These are phyloP conservation scores for Phytophthora litchii DNA, from an alignment of 352 stramenopile genomes.

Conservation along the genomic window DNA sequence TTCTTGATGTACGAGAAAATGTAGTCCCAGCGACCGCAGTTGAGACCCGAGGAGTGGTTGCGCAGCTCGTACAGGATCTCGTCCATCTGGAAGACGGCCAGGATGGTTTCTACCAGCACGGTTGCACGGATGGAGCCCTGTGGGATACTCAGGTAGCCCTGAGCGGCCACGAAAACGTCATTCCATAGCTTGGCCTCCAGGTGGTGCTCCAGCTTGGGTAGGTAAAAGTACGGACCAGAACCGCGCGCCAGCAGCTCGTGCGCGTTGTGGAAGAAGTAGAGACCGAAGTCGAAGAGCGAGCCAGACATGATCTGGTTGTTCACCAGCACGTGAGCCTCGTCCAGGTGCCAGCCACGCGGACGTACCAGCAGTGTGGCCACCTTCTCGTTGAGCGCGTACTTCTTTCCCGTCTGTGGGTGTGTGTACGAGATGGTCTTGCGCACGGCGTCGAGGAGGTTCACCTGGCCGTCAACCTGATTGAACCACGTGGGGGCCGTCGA, in stretches of 20 bases:
- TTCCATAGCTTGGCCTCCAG: slow-evolving; percentile 97
- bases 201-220: slow-evolving; percentile 96
- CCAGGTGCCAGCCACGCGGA: slow-evolving; percentile 93
- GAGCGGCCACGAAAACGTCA: slow-evolving; percentile 95
- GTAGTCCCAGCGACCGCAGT: slow-evolving; percentile 98
- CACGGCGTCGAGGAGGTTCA: slow-evolving; percentile 94
- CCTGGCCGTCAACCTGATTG: slow-evolving; percentile 93
- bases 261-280: slow-evolving; percentile 98
- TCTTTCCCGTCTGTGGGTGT: slow-evolving; percentile 69
- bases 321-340: slow-evolving; percentile 94
- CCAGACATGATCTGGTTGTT: slow-evolving; percentile 93
- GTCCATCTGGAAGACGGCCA: slow-evolving; percentile 97
- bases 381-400: slow-evolving; percentile 77
- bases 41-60: slow-evolving; percentile 95
- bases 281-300: slow-evolving; percentile 95
- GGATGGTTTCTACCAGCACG: slow-evolving; percentile 97
- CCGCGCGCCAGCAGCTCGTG: slow-evolving; percentile 84
- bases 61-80: slow-evolving; percentile 96
- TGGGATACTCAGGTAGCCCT: slow-evolving; percentile 93
- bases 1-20: slow-evolving; percentile 98
- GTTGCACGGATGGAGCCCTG: slow-evolving; percentile 92
- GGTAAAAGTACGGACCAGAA: slow-evolving; percentile 95
- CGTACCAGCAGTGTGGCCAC: slow-evolving; percentile 92
- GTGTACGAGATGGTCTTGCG: slow-evolving; percentile 90
- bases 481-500: slow-evolving; percentile 94